phyloP scores from a whole-genome alignment of 1,139 yeast genomes.

The Kodamaea fungicola region DNA sequence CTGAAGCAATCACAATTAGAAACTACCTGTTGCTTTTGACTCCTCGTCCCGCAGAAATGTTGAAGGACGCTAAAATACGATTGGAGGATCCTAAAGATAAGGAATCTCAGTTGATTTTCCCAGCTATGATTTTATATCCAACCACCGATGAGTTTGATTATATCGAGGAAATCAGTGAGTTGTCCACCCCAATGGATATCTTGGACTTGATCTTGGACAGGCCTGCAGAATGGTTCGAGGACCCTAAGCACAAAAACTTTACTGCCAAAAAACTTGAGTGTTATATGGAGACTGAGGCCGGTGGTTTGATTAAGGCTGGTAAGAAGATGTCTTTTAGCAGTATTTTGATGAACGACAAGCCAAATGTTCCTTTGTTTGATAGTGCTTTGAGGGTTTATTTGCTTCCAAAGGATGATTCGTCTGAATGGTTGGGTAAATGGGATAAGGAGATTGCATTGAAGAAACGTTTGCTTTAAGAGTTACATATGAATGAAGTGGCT shows the following conservation, averaged over 20 bases:
- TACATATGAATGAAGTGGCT: too few species aligned
- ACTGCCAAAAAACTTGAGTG: conserved; percentile 59
- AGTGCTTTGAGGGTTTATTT: conserved; percentile 68
- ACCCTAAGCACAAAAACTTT: conserved; percentile 60
- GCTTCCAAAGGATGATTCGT: conserved; percentile 70
- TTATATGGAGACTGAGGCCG: conserved; percentile 76
- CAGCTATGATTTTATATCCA: conserved; percentile 81
- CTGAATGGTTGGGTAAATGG: conserved; percentile 66
- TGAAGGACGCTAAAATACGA: conserved; percentile 45
- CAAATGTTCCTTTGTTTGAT: conserved; percentile 78
- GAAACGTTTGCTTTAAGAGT: conserved; percentile 16
- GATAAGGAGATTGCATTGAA: conserved; percentile 61
- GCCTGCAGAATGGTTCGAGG: conserved; percentile 70
- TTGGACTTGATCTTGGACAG: conserved; percentile 56
- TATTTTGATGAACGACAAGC: conserved; percentile 58
- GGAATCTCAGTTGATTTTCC: conserved; percentile 75
- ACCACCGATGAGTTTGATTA: conserved; percentile 82
- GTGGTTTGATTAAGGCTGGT: conserved; percentile 86
- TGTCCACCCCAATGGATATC: conserved; percentile 59
- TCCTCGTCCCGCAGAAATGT: conserved; percentile 46
- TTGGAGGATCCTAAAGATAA: conserved; percentile 72
- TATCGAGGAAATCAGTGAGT: conserved; percentile 69
- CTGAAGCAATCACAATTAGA: conserved; percentile 55
- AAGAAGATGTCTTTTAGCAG: conserved; percentile 66
- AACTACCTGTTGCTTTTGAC: conserved; percentile 49